Base-by-base conservation (phyloP, 2,329 filamentous ascomycete species). In the Neonectria sp. region DNA sequence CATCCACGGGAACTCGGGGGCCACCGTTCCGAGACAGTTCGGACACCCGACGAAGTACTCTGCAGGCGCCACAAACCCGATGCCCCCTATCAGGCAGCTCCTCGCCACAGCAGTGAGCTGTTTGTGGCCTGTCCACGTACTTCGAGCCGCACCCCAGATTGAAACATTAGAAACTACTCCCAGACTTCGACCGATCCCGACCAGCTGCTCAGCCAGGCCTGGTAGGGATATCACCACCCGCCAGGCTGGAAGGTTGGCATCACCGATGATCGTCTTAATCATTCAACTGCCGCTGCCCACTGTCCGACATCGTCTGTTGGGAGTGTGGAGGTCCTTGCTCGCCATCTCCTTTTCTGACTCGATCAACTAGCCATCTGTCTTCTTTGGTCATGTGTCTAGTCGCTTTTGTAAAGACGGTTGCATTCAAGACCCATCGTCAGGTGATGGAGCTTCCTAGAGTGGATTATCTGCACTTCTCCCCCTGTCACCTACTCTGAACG, bases 201-300 rank as follows among this genome's bases (percentile, higher is more conserved):
- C 35, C 51, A 5, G 25, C 58, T 57, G 7, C 57, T 57, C 48
- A 57, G 33, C 33, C 43, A 40, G 29, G 61, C 55, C 57, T 56
- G 37, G 53, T 49, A 31, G 8, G 21, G 40, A 60, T 49, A 49
- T 24, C 46, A 43, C 63, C 63, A 60, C 63, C 63, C 52, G 45
- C 63, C 53, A 48, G 58, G 53, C 37, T 58, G 63, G 58, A 62
- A 55, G 53, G 27, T 55, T 52, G 56, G 40, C 48, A 57, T 65
- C 55, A 51, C 55, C 52, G 52, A 51, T 55, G 58, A 60, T 59
- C 60, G 66, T 45, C 55, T 67, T 60, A 49, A 58, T 59, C 60
- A 60, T 45, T 52, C 71, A 72, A 72, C 67, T 75, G 57, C 69
- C 69, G 71, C 53, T 45, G 56, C 59, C 60, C 68, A 55, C 40